A percentile compares a stretch with the other conserved stretches of the same genome.
These are phyloP conservation scores for Saccharomyces hybrid DNA, from an alignment of 1,139 yeast species.

Conservation along the genomic window DNA sequence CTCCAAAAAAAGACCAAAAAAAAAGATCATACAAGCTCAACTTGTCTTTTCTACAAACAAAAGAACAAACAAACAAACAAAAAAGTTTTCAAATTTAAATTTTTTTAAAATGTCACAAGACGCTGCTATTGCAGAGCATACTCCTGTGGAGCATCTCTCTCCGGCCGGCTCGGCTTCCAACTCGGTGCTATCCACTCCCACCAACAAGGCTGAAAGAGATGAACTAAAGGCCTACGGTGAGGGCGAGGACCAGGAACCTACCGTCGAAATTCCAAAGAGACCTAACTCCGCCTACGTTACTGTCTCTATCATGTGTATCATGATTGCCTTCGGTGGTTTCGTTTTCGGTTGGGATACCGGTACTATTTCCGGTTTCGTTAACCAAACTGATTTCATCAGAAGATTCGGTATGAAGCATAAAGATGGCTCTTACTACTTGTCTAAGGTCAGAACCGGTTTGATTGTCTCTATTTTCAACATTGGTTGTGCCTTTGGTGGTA, in stretches of 20 bases:
- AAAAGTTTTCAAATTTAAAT: neutral
- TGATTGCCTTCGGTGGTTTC: constrained; percentile 59
- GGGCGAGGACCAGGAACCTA: constrained; percentile 1
- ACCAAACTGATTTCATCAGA: constrained; percentile 52
- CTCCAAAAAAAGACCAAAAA: neutral
- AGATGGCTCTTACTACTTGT: constrained; percentile 34
- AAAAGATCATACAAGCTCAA: neutral
- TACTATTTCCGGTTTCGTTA: constrained; percentile 67
- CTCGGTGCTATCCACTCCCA: constrained; percentile 9
- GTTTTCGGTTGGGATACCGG: constrained; percentile 73
- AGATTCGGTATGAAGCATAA: constrained; percentile 50
- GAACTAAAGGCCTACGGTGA: constrained; percentile 10
- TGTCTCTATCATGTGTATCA: constrained; percentile 36
- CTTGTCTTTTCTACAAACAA: neutral
- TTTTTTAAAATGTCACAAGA: neutral
- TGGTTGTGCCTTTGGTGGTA: constrained; percentile 62
- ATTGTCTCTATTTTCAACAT: constrained; percentile 59
- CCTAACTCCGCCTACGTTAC: constrained; percentile 28
- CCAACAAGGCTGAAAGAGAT: constrained; percentile 11
- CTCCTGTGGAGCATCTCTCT: constrained; percentile 5
- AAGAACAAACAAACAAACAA: neutral
- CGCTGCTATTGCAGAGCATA: constrained; percentile 2
- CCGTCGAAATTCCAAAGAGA: constrained; percentile 20
- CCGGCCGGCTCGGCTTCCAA: constrained; percentile 5
- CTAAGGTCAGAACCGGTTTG: constrained; percentile 50